These are phyloP conservation scores for Hyaloscypha finlandica DNA, from an alignment of 495 filamentous ascomycete genomes.

Conservation along the genomic window DNA sequence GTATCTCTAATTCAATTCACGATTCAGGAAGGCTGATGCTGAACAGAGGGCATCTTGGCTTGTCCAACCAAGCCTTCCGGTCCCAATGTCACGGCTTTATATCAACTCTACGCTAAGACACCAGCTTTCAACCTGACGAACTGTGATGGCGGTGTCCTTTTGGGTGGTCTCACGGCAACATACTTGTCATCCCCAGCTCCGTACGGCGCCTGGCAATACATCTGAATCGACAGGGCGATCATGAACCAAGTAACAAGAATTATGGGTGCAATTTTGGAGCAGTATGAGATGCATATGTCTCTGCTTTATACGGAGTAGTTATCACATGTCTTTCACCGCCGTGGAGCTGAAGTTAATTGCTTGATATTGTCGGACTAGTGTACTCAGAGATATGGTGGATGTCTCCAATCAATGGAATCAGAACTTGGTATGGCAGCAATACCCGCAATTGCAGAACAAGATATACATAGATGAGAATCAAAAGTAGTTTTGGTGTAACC, in stretches of 20 bases:
- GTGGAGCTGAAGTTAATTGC: background rate
- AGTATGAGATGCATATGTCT: background rate
- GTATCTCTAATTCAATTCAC: background rate
- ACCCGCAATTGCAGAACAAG: background rate
- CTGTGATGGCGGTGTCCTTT: constrained; percentile 8
- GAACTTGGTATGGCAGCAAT: background rate
- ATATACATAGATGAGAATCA: no score
- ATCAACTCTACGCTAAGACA: constrained; percentile 25
- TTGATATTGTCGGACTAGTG: background rate
- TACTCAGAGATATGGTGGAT: background rate
- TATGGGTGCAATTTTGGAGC: background rate
- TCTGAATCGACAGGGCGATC: background rate
- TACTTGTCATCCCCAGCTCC: background rate
- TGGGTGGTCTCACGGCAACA: constrained; percentile 17
- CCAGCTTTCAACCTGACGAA: constrained; percentile 22
- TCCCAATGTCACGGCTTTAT: background rate
- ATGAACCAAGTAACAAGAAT: background rate
- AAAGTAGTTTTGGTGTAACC: no score
- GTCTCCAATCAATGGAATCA: background rate
- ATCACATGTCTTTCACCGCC: background rate
- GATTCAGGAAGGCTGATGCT: constrained; percentile 1
- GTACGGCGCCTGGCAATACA: constrained; percentile 25
- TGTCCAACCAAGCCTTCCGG: constrained; percentile 2
- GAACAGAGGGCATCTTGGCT: constrained; percentile 22
- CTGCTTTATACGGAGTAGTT: background rate